Evolutionary conservation across 164 flowering plant species (phyloP), one percentile per base, ranked within the genome.

Genomic region (Stephania yunnanensis): DNA sequence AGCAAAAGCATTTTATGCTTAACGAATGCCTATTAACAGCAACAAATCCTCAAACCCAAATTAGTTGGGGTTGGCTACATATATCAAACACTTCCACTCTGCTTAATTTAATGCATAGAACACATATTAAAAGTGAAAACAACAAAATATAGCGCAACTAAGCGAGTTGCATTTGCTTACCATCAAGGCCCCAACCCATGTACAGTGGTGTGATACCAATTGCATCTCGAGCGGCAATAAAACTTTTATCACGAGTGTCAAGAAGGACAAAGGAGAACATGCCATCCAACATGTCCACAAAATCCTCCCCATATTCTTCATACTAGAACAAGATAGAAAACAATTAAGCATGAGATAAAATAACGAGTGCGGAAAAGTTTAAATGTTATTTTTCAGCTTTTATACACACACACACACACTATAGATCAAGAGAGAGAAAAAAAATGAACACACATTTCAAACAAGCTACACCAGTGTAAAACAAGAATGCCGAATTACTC

Each of bases 121-220:
- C 13, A 2, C 13, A 6, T 10, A 6, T 10, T 10, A 15, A 52
- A 6, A 12, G 17, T 12, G 64, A 58, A 19, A 12, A 13, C 64
- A 58, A 58, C 20, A 58, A 58, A 4, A 12, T 58, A 12, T 58
- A n/a, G 2, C 13, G 64, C 5, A 58, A 5, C 19, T 12, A 58
- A 58, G 17, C 64, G 19, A 6, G 20, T 58, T 58, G 64, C 5
- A 15, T 15, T 58, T n/a, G 65, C 3, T 70, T 86, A 93, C 99
- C 99, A 84, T 95, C 99, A 42, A 89, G 91, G 68, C 96, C 97
- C 99, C 99, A 95, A 6, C 99, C 99, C 50, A 95, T 87, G 61
- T 95, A 95, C 46, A 95, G 92, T 73, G 99, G 85, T 36, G 99
- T 95, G 80, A 95, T 85, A 25, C 97, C 99, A 68, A 95, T 85